Conservation (phyloP, 768 basidiomycete genomes). For the Lactarius deliciosus region DNA sequence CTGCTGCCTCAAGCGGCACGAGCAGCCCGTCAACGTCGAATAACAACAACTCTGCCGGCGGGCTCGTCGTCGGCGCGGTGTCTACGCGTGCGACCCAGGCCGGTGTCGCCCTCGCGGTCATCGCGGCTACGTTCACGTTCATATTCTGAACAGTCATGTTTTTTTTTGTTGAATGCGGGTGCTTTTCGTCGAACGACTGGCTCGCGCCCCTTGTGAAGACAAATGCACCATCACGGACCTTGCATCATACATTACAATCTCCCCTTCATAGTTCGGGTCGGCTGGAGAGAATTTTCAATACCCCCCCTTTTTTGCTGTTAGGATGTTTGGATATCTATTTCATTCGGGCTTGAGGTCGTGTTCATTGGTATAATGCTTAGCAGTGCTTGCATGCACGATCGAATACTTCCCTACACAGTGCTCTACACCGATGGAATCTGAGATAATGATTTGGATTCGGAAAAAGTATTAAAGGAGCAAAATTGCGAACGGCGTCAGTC, state of each 20-base stretch:
- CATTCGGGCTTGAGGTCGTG: not conserved
- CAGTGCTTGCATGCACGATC: not conserved
- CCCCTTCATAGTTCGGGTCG: not conserved
- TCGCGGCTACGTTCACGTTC: constrained; percentile 24
- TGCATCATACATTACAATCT: constrained; percentile 4
- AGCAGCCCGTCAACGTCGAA: not conserved
- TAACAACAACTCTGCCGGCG: not conserved
- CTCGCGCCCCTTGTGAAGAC: constrained; percentile 1
- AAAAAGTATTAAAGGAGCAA: not conserved
- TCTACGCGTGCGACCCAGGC: constrained; percentile 16
- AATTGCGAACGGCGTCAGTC: no score
- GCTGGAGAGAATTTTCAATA: not conserved
- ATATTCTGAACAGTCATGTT: constrained; percentile 8
- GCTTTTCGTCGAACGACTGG: not conserved
- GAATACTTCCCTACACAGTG: not conserved
- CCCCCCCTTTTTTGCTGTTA: constrained; percentile 7
- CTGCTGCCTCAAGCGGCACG: not conserved
- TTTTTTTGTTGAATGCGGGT: not conserved
- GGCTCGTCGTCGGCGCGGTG: constrained; percentile 7
- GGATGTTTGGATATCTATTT: not conserved
- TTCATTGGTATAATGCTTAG: not conserved
- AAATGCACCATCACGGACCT: not conserved
- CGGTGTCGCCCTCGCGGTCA: constrained; percentile 18
- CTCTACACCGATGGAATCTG: not conserved
- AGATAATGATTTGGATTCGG: not conserved